Conservation (phyloP, 345 rosid species). For the Eucalyptus lansdowneana region DNA sequence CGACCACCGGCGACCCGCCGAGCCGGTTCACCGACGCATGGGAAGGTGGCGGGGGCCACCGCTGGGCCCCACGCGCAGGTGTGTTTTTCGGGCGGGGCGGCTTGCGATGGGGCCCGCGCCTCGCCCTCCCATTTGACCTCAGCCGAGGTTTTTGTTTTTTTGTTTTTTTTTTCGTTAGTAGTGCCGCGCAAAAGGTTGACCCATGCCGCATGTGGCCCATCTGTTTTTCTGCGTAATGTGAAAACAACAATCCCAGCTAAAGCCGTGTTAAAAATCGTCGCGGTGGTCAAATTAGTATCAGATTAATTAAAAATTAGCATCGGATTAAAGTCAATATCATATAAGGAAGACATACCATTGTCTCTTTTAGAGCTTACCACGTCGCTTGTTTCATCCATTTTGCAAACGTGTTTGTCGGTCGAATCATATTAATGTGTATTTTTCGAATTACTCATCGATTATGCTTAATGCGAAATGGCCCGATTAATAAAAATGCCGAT, state of each 20-base stretch:
- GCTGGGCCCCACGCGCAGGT: background rate
- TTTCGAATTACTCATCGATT: background rate
- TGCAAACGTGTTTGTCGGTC: rapidly evolving
- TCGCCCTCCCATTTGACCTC: background rate
- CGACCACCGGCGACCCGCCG: background rate
- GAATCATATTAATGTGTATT: background rate
- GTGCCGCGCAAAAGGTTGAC: background rate
- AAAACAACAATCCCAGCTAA: background rate
- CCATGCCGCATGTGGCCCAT: background rate
- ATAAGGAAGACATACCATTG: background rate
- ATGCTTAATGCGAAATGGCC: background rate
- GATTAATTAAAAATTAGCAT: background rate
- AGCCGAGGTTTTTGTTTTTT: background rate
- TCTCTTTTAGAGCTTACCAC: background rate
- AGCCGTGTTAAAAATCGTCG: background rate
- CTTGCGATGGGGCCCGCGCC: background rate
- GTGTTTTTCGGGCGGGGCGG: background rate
- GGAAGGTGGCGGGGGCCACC: background rate
- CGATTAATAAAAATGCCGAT: rapidly evolving
- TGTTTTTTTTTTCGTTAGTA: background rate
- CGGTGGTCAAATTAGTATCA: background rate
- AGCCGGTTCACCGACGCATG: background rate
- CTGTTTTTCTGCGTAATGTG: background rate
- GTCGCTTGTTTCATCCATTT: rapidly evolving
- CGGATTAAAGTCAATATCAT: background rate